Evolutionary conservation across 2,329 filamentous ascomycete genomes (phyloP).

Genomic region (Trichophyton equinum): DNA sequence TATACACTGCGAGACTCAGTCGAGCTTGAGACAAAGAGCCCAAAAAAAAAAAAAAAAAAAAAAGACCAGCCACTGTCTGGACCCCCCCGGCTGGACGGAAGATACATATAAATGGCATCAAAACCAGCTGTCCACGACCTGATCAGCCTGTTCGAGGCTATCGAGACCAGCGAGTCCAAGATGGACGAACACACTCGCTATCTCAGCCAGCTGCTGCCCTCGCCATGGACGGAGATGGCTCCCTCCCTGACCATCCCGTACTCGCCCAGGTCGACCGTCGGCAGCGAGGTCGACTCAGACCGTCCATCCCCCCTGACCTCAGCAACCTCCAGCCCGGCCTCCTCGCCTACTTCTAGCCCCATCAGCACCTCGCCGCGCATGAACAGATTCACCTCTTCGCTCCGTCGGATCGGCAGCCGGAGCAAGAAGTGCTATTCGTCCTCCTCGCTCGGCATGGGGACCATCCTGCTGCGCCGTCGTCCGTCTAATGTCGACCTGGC

Average conservation of each 20-base stretch:
- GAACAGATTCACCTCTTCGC: slow-evolving; percentile 17
- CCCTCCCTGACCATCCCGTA: slow-evolving; percentile 23
- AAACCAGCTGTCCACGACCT: slow-evolving; percentile 15
- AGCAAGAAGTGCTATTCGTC: slow-evolving; percentile 22
- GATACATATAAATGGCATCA: slow-evolving; percentile 2
- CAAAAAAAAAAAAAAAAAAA: too few species aligned
- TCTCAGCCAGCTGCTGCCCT: slow-evolving; percentile 11
- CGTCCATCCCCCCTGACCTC: slow-evolving; percentile 21
- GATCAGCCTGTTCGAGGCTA: slow-evolving; percentile 16
- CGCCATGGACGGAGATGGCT: slow-evolving; percentile 21
- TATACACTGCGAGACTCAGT: neutral
- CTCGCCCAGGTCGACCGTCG: slow-evolving; percentile 15
- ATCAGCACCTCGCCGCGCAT: slow-evolving; percentile 17
- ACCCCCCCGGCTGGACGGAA: too few species aligned
- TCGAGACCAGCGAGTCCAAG: slow-evolving; percentile 9
- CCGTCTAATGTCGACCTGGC: slow-evolving; percentile 34
- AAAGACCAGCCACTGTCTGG: neutral
- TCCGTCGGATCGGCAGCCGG: slow-evolving; percentile 14
- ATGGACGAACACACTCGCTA: slow-evolving; percentile 8
- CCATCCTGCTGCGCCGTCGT: slow-evolving; percentile 27
- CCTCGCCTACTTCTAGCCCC: slow-evolving; percentile 21
- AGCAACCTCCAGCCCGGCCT: slow-evolving; percentile 20
- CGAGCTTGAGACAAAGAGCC: neutral
- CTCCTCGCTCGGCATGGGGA: slow-evolving; percentile 21
- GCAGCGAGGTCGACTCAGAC: slow-evolving; percentile 12